Base-by-base conservation (phyloP, 768 basidiomycete genomes). In the Mycena leptocephala region DNA sequence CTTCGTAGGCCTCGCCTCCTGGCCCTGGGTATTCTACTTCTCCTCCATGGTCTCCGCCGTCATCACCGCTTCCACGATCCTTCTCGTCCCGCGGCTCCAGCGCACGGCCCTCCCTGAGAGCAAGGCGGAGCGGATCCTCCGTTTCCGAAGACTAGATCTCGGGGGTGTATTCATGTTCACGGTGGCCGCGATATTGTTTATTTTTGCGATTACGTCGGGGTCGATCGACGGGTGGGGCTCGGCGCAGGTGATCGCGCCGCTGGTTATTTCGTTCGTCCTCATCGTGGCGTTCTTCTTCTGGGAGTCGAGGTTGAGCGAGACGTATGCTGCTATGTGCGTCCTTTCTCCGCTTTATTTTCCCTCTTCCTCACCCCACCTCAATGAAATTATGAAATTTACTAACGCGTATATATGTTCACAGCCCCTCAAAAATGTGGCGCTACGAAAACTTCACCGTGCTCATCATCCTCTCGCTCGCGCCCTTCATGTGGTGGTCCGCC, bases 21-120 rank as follows among this genome's bases (percentile, higher is more conserved):
- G 88, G 83, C 85, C 80, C 32, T 91, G 90, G 90, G 85, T 91
- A n/a, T 91, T 92, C 79, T 90, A 87, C 80, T 85, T 88, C 73
- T 81, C 85, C 39, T 85, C 88, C 3, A 85, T 90, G 43, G 69
- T 90, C 41, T 79, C 85, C 41, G 65, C 85, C 7, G 78, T 83
- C 22, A 81, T 88, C 16, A 30, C 65, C 22, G 3, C 18, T 28
- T 46, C 64, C 0, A 16, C 43, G 3, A 18, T 64, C 28, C 22
- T 63, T n/a, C 24, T 63, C 7, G 41, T 65, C 9, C 63, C 63
- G 0, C 28, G 48, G 3, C 24, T 64, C 18, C 41, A 30, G 28
- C 39, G 63, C 18, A 64, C 63, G 13, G 41, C n/a, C n/a, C n/a
- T 35, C 43, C 32, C 70, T 30, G 58, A 51, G n/a, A 30, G 67